A percentile compares a stretch with the other conserved stretches of the same genome.
Evolutionary conservation across 78 protist genomes (phyloP).

Genomic region (Anaeramoeba flamelloides): DNA sequence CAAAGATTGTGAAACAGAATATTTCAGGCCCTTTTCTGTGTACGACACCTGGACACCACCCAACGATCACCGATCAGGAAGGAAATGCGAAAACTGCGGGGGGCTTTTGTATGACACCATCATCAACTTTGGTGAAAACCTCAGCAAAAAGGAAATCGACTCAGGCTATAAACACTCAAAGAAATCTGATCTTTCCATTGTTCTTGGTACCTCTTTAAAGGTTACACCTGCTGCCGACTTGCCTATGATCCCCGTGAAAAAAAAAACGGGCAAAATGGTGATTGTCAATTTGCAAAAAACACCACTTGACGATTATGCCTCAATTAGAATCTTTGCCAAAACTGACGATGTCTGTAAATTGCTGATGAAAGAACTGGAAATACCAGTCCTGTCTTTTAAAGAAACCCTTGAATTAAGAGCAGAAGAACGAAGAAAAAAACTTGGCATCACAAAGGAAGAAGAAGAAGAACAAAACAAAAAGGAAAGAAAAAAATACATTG

Average conservation of each 20-base stretch:
- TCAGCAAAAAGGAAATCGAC: background rate
- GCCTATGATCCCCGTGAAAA: background rate
- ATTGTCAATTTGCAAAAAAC: background rate
- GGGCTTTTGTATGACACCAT: background rate
- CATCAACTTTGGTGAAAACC: background rate
- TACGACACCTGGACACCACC: background rate
- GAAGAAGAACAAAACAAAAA: too few relatives aligned
- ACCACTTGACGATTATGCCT: background rate
- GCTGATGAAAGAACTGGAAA: background rate
- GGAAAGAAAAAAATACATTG: too few relatives aligned
- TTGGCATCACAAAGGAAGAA: too few relatives aligned
- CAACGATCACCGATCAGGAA: constrained; percentile 17
- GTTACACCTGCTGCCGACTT: background rate
- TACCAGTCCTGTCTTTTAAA: too few relatives aligned
- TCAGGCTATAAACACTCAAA: background rate
- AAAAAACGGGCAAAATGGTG: background rate
- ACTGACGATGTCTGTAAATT: background rate
- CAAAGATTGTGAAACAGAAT: background rate
- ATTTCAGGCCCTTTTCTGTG: constrained; percentile 3
- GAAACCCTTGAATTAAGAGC: too few relatives aligned
- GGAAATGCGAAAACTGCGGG: constrained; percentile 13
- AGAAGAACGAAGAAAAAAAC: too few relatives aligned
- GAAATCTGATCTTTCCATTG: constrained; percentile 1
- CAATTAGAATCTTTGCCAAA: background rate
- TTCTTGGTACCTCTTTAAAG: background rate